phyloP scores from a whole-genome alignment of 208 protist species.

The Blechomonas ayalai region DNA sequence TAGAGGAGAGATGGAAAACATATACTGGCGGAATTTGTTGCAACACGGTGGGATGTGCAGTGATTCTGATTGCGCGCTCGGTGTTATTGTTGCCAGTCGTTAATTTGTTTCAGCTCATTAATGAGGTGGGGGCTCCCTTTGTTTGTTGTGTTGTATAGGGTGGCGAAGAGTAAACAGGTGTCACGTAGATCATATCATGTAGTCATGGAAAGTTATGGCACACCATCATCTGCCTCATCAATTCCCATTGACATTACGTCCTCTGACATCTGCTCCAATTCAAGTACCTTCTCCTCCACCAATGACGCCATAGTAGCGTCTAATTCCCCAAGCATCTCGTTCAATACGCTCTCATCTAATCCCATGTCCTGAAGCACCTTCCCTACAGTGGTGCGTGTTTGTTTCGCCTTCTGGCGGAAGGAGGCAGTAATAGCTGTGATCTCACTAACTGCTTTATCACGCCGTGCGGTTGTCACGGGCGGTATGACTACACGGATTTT shows the following conservation, averaged over 20 bases:
- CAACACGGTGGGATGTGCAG: too few species aligned
- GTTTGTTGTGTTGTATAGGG: too few species aligned
- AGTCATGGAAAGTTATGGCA: too few species aligned
- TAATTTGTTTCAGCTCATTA: too few species aligned
- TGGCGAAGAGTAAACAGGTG: too few species aligned
- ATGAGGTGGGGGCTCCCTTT: too few species aligned
- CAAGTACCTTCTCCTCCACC: slow-evolving; percentile 61
- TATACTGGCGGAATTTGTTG: too few species aligned
- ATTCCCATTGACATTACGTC: slow-evolving; percentile 83
- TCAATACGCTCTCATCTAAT: slow-evolving; percentile 46
- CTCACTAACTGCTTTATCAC: slow-evolving; percentile 52
- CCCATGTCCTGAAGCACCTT: slow-evolving; percentile 61
- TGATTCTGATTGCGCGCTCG: too few species aligned
- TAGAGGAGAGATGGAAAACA: too few species aligned
- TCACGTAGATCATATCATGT: too few species aligned
- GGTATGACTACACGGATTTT: slow-evolving; percentile 64
- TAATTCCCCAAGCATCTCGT: slow-evolving; percentile 46
- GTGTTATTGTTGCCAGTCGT: too few species aligned
- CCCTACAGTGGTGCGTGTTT: slow-evolving; percentile 38
- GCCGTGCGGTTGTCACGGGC: slow-evolving; percentile 62
- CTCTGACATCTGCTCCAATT: slow-evolving; percentile 60
- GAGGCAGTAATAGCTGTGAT: slow-evolving; percentile 29
- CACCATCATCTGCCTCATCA: slow-evolving; percentile 53
- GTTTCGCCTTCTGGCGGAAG: slow-evolving; percentile 56
- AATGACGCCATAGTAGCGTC: slow-evolving; percentile 51